phyloP scores from a whole-genome alignment of 768 basidiomycete species.

The Epithele typhae region DNA sequence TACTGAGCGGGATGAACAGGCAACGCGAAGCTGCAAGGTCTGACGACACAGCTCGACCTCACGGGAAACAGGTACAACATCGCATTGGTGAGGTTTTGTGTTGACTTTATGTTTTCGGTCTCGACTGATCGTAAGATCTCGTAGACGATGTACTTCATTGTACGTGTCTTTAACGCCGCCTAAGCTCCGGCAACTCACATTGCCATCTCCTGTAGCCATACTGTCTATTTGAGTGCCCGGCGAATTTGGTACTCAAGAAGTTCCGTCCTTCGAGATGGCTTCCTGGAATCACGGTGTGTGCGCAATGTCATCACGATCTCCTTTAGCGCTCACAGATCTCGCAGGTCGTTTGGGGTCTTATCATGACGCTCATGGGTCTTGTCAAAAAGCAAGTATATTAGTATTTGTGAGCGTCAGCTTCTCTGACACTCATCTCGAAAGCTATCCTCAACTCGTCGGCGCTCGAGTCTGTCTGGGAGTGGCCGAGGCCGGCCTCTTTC shows the following conservation, averaged over 20 bases:
- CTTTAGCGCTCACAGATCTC: too few relatives aligned
- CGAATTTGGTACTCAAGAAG: constrained; percentile 61
- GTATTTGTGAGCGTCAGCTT: too few relatives aligned
- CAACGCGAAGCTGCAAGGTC: constrained; percentile 36
- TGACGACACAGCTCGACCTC: constrained; percentile 51
- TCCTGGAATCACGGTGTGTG: constrained; percentile 47
- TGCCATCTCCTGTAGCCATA: constrained; percentile 39
- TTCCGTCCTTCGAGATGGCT: constrained; percentile 70
- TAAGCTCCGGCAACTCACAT: too few relatives aligned
- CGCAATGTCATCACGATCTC: too few relatives aligned
- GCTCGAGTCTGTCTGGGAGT: constrained; percentile 56
- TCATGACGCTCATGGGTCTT: constrained; percentile 63
- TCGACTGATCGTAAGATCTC: too few relatives aligned
- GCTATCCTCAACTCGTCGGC: constrained; percentile 61
- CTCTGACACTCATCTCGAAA: too few relatives aligned
- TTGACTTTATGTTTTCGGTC: too few relatives aligned
- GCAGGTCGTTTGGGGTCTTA: constrained; percentile 52
- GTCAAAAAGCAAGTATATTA: constrained; percentile 61
- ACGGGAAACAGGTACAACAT: constrained; percentile 61
- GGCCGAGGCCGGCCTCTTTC: constrained; percentile 68
- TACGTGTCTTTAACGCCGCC: too few relatives aligned
- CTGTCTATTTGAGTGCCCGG: constrained; percentile 64
- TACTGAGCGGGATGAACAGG: constrained; percentile 50
- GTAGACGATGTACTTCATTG: constrained; percentile 70
- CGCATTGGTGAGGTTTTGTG: constrained; percentile 53